Conservation (phyloP, 2,329 filamentous ascomycete species). For the Spiromastix sp. region DNA sequence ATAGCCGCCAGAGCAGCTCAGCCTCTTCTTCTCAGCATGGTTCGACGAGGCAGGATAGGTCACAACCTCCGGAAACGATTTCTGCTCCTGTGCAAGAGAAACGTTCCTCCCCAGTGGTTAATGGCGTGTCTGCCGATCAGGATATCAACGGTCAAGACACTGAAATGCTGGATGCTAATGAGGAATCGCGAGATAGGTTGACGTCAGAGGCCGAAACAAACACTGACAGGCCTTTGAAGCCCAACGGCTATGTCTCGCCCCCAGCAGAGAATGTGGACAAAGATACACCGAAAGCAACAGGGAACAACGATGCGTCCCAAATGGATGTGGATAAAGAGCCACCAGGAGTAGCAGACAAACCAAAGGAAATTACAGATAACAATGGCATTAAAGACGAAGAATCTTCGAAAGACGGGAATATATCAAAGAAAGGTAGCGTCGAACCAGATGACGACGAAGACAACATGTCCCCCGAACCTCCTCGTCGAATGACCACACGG, state of each 20-base stretch:
- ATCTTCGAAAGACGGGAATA: constrained; percentile 3
- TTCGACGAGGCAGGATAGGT: constrained; percentile 8
- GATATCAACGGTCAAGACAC: constrained; percentile 17
- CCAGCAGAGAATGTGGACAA: constrained; percentile 6
- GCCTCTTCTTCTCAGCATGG: constrained; percentile 8
- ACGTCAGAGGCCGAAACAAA: neutral
- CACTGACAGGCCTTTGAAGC: neutral
- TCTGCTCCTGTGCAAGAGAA: constrained; percentile 9
- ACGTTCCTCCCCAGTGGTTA: neutral
- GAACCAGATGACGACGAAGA: constrained; percentile 8
- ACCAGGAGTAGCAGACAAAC: neutral
- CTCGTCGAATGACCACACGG: constrained; percentile 37
- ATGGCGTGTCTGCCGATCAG: neutral
- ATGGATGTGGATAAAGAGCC: neutral
- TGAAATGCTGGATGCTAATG: constrained; percentile 23
- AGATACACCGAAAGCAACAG: neutral
- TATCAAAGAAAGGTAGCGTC: constrained; percentile 10
- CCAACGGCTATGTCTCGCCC: constrained; percentile 1
- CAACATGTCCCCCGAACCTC: constrained; percentile 27
- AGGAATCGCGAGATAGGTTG: constrained; percentile 3
- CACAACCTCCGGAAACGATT: neutral
- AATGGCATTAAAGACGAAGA: neutral
- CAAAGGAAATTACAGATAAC: neutral
- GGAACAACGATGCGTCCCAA: neutral
- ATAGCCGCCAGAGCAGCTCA: constrained; percentile 9